phyloP scores from a whole-genome alignment of 768 basidiomycete species.

The Rhodotorula taiwanensis region DNA sequence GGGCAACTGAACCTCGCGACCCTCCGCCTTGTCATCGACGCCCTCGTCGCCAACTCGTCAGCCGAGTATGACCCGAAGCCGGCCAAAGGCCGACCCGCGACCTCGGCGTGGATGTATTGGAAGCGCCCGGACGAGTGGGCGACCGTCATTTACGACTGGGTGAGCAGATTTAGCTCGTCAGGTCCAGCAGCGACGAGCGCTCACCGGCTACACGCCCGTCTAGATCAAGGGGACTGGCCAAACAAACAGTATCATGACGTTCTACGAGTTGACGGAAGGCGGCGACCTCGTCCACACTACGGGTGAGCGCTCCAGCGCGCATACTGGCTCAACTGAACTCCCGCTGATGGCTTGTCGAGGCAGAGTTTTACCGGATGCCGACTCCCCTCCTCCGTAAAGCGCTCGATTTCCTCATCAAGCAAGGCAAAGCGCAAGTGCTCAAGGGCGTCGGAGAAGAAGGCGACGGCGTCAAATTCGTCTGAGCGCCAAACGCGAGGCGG shows the following conservation, averaged over 20 bases:
- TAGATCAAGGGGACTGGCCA: conserved; percentile 47
- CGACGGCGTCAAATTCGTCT: conserved; percentile 48
- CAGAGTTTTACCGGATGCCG: conserved; percentile 47
- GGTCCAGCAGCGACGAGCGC: not conserved
- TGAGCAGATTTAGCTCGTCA: conserved; percentile 37
- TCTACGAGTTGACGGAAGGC: conserved; percentile 47
- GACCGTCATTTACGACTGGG: conserved; percentile 47
- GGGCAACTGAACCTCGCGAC: conserved; percentile 7
- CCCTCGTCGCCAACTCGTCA: conserved; percentile 8
- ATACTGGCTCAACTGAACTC: no score
- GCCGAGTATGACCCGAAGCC: conserved; percentile 26
- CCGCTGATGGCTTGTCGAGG: not conserved
- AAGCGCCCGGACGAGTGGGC: conserved; percentile 49
- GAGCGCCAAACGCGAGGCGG: not conserved
- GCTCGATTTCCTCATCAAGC: conserved; percentile 45
- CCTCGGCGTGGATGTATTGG: conserved; percentile 44
- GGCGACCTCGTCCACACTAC: conserved; percentile 45
- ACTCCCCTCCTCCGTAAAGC: conserved; percentile 43
- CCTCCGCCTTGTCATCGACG: conserved; percentile 2
- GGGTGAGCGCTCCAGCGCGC: conserved; percentile 32
- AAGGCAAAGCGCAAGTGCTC: conserved; percentile 48
- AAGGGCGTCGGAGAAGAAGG: conserved; percentile 45
- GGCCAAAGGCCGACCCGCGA: conserved; percentile 40
- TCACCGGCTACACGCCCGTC: not conserved
- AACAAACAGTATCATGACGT: conserved; percentile 46